Conservation (phyloP, 1,284 basidiomycete genomes). For the Singerocomus inundabilis region DNA sequence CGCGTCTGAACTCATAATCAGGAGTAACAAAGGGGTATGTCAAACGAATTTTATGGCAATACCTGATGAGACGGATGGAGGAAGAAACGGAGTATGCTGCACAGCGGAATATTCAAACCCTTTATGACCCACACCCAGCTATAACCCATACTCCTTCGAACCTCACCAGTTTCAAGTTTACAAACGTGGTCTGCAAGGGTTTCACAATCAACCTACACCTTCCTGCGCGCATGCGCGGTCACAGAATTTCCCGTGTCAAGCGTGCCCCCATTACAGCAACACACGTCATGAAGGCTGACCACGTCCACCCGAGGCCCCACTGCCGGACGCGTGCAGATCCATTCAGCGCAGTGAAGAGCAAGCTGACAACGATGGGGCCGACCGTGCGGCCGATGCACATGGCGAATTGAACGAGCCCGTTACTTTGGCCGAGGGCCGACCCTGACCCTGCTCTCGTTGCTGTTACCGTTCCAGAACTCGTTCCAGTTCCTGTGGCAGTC, state of each 20-base stretch:
- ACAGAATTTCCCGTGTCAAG: constrained; percentile 3
- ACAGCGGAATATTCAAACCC: no score
- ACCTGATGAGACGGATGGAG: no score
- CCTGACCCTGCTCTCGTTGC: not conserved
- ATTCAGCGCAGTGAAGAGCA: constrained; percentile 12
- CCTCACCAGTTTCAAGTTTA: no score
- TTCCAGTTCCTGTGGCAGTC: not conserved
- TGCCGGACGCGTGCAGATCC: constrained; percentile 7
- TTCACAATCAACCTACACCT: no score
- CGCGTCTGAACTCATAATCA: no score
- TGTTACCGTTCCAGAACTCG: not conserved
- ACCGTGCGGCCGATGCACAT: constrained; percentile 15
- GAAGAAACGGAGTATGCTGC: no score
- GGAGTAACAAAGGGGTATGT: no score
- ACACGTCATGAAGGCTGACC: constrained; percentile 13
- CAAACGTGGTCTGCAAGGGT: no score
- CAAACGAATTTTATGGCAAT: no score
- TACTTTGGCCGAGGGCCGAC: constrained; percentile 11
- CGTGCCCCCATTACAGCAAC: constrained; percentile 4
- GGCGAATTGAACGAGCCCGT: constrained; percentile 15
- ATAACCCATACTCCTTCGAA: no score
- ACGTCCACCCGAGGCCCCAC: constrained; percentile 8
- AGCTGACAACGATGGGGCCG: constrained; percentile 14
- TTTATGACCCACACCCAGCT: no score
- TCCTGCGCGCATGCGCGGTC: not conserved